Evolutionary conservation across 306 rosid genomes (phyloP).

Genomic region (Cicer arietinum): DNA sequence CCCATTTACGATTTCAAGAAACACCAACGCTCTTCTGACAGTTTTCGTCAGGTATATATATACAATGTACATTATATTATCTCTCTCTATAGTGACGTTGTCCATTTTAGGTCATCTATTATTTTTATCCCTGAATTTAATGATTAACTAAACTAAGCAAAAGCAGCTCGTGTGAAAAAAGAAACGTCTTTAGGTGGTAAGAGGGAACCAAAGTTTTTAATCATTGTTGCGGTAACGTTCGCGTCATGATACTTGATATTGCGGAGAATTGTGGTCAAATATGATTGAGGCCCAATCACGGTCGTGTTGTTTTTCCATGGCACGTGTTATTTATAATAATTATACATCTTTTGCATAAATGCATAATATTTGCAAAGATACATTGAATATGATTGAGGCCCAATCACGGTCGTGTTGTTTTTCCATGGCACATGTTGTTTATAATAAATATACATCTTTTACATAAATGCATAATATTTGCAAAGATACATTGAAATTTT

Average conservation of each 20-base stretch:
- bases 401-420: too few relatives aligned
- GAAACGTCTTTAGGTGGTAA: background rate
- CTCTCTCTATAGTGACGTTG: background rate
- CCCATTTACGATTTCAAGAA: constrained; percentile 93
- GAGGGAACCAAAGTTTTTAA: background rate
- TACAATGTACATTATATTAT: background rate
- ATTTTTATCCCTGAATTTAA: background rate
- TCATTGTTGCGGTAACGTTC: background rate
- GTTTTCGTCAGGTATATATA: constrained; percentile 77
- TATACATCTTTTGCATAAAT: background rate
- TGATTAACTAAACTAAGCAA: constrained; percentile 1
- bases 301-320: background rate
- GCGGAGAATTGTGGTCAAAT: background rate
- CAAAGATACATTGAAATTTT: background rate
- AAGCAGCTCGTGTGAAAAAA: background rate
- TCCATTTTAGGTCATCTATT: constrained; percentile 9
- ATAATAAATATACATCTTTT: background rate
- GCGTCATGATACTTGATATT: background rate
- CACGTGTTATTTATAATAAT: background rate
- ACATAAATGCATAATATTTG: background rate
- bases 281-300: background rate
- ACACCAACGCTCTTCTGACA: constrained; percentile 81
- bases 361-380: background rate
- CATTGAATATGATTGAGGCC: background rate
- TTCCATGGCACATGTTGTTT: too few relatives aligned